Base-by-base conservation (phyloP, 805 yeast genomes). In the Torulaspora microellipsoides region DNA sequence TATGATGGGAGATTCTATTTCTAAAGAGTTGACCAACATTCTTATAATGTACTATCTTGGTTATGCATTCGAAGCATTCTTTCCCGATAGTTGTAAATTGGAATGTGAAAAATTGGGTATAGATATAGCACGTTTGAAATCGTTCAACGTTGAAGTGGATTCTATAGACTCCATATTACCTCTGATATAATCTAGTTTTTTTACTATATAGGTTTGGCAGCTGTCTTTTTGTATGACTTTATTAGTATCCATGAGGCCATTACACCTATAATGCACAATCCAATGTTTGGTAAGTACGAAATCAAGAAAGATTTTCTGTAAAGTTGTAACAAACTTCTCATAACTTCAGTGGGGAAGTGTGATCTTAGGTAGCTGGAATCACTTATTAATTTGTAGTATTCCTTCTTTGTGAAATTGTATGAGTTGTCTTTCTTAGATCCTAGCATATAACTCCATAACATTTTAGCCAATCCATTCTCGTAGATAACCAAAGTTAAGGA, bases 401-500 rank as follows among this genome's bases (percentile, higher is more conserved):
- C 54, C 12, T 52, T 37, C 34, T 51, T 48, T 5, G 59, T 52
- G 31, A 56, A 59, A 8, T 48, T 29, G 41, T 49, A 52, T 10
- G 45, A 27, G 8, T 23, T 34, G 12, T 36, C 41, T 25, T 42
- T 31, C 5, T 45, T 25, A 1, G n/a, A 28, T 1, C 51, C 34
- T 13, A 54, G 54, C 60, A 63, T 66, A 46, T 57, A 70, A 11
- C 47, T 51, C 51, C 65, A 56, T 17, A 73, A 45, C 17, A 62
- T 64, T 14, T 46, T 38, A 9, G 56, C 40, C 34, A 71, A 52
- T 6, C 60, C 55, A 35, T 57, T 58, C 37, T 68, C 69, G 51
- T 67, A 72, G 1, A 65, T 45, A 12, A 67, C 65, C 31, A 73
- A 54, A 2, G 71, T 58, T 4, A 71, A 54, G 4, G 77, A 74